Evolutionary conservation across 495 filamentous ascomycete species (phyloP), one percentile per base, ranked within the genome.

Genomic region (Oleoguttula mirabilis): DNA sequence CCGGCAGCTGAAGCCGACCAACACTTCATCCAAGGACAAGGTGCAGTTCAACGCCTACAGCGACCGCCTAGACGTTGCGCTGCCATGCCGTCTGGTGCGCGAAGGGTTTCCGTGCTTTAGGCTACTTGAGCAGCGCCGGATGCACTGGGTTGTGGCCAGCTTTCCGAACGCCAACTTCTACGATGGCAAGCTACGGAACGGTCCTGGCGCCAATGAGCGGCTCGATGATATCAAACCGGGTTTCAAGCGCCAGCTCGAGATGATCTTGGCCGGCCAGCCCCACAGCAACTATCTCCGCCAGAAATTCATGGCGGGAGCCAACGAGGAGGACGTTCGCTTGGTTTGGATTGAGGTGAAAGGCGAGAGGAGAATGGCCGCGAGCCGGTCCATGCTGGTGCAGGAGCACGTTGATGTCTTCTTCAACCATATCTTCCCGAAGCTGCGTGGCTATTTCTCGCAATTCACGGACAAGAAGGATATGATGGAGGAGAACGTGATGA

Each of bases 391-490:
- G 15, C 7, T 10, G n/a, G 43, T 45, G 14, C 21, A 20, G 10
- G 35, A 45, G 43, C 43, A 45, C 34, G 27, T 39, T 24, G 19
- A 23, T 12, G 34, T 23, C 22, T 45, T 45, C 28, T 36, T 45
- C 32, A 24, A 38, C 16, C 12, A 32, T 3, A 39, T 45, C 33
- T 36, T 32, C 14, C 35, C 34, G 10, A 21, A 36, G 5, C 35
- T 45, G 15, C 11, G 20, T 16, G 24, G 23, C 12, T 45, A 21
- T 20, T 45, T 38, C 21, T 15, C 25, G 3, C 15, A n/a, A 16
- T 28, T 28, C 23, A 3, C 14, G 3, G 10, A 5, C 10, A 36
- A 10, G n/a, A 32, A 19, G 10, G 36, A 33, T 31, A 45, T 16
- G 11, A 21, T 39, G 33, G 22, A 38, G 14, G 35, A 39, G 17